Conservation (phyloP, 2,329 filamentous ascomycete species). For the Lasiodiplodia sp. region DNA sequence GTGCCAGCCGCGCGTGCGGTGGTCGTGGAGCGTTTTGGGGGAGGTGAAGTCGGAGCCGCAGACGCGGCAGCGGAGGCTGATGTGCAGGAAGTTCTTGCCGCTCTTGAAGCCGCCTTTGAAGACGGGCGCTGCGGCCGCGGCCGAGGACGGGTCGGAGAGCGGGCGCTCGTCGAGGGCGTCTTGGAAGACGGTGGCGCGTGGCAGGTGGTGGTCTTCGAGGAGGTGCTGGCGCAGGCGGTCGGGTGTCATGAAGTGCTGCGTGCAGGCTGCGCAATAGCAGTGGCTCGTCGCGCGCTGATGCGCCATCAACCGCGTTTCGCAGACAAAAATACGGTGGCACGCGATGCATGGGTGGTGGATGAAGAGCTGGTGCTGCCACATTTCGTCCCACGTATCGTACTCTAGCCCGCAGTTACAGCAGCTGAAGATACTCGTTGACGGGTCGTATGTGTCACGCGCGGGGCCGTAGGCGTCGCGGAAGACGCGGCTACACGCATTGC, state of each 20-base stretch:
- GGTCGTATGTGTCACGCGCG: constrained; percentile 8
- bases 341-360: constrained; percentile 30
- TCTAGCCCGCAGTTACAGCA: constrained; percentile 21
- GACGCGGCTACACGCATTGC: constrained; percentile 13
- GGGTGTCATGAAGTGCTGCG: constrained; percentile 28
- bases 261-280: constrained; percentile 26
- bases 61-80: constrained; percentile 22
- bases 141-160: background rate
- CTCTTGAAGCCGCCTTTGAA: constrained; percentile 30
- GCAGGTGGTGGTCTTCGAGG: constrained; percentile 11
- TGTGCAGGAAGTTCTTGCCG: constrained; percentile 29
- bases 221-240: constrained; percentile 30
- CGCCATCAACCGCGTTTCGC: constrained; percentile 20
- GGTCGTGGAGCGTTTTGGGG: constrained; percentile 30
- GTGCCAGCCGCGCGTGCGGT: constrained; percentile 29
- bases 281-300: constrained; percentile 24
- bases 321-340: constrained; percentile 28
- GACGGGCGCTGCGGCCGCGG: constrained; percentile 1
- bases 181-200: constrained; percentile 23
- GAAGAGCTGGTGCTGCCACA: constrained; percentile 28
- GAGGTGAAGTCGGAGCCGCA: constrained; percentile 27
- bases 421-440: constrained; percentile 13
- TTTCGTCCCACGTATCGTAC: constrained; percentile 28
- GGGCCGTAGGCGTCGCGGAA: constrained; percentile 26
- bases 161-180: constrained; percentile 22